Conservation (phyloP, 2,329 filamentous ascomycete genomes). For the Fusarium irregulare region DNA sequence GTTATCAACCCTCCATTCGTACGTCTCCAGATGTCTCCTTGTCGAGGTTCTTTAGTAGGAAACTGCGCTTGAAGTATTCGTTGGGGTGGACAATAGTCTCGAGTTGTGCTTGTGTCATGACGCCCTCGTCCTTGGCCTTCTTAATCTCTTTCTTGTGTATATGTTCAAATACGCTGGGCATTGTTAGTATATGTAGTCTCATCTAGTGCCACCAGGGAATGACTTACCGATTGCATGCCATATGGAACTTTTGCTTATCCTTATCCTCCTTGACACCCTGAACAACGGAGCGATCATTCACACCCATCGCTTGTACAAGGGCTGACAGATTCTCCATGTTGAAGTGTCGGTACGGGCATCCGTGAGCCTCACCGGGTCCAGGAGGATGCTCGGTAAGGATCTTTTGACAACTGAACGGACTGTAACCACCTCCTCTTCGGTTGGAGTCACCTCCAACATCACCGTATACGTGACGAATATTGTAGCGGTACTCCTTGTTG, state of each 20-base stretch:
- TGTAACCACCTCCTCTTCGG: slow-evolving; percentile 86
- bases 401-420: slow-evolving; percentile 93
- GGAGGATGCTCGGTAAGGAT: slow-evolving; percentile 91
- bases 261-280: slow-evolving; percentile 90
- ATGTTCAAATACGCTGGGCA: slow-evolving; percentile 83
- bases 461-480: slow-evolving; percentile 93
- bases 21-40: slow-evolving; percentile 60
- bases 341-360: slow-evolving; percentile 97
- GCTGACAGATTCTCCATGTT: slow-evolving; percentile 84
- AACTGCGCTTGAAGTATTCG: slow-evolving; percentile 97
- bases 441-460: slow-evolving; percentile 95
- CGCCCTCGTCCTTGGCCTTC: slow-evolving; percentile 78
- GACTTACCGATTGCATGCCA: slow-evolving; percentile 88
- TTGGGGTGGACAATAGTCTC: slow-evolving; percentile 98
- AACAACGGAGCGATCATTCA: slow-evolving; percentile 81
- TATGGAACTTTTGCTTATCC: slow-evolving; percentile 87
- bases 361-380: slow-evolving; percentile 87
- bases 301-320: slow-evolving; percentile 81
- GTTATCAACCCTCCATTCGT: slow-evolving; percentile 65
- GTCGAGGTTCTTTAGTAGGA: slow-evolving; percentile 82
- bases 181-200: slow-evolving; percentile 1
- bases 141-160: slow-evolving; percentile 83
- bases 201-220: too few species aligned
- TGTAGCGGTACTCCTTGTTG: slow-evolving; percentile 98
- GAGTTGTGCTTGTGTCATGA: slow-evolving; percentile 79